Evolutionary conservation across 108 stramenopile species (phyloP), one percentile per base, ranked within the genome.

Genomic region (Stephanodiscus triporus): DNA sequence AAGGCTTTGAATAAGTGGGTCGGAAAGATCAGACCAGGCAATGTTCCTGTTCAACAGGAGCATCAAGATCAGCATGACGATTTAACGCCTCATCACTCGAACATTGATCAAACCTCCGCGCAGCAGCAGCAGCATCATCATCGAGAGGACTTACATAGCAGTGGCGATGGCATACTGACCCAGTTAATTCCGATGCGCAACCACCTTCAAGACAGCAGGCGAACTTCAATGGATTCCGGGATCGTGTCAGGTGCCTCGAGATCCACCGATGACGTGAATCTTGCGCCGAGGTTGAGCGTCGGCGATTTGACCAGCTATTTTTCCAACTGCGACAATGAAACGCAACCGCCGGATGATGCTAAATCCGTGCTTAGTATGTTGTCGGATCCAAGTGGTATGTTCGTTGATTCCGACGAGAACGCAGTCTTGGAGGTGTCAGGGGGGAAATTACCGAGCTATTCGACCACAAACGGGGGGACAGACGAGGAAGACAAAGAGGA

Each of bases 231-330:
- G 30, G 53, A 54, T 54, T 54, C 53, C 23, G 53, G 53, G 27
- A 16, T 16, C 14, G 0, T 45, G 0, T 45, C 43, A 0, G 20
- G 27, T 13, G 37, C 53, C 53, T 54, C 27, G 23, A 54, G 11
- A 9, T 27, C 66, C 51, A 2, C 40, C 56, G 14, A 45, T 26
- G 48, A 34, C 45, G 66, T 14, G 9, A 76, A 76, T 37, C 59
- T 76, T 24, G 75, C 75, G 20, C 75, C 32, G n/a, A 67, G 60
- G 4, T 66, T 42, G 66, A 76, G 75, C 40, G 50, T 76, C 6
- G 58, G 47, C 2, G 66, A 68, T 40, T 75, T 75, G 9, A 58
- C 64, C 19, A 49, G 34, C 20, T 50, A 3, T 20, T 4, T 4
- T 4, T n/a, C 20, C 24, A 8, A 53, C 24, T 53, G 14, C 6